Evolutionary conservation across 768 basidiomycete genomes (phyloP).

Genomic region (Auricularia cornea): DNA sequence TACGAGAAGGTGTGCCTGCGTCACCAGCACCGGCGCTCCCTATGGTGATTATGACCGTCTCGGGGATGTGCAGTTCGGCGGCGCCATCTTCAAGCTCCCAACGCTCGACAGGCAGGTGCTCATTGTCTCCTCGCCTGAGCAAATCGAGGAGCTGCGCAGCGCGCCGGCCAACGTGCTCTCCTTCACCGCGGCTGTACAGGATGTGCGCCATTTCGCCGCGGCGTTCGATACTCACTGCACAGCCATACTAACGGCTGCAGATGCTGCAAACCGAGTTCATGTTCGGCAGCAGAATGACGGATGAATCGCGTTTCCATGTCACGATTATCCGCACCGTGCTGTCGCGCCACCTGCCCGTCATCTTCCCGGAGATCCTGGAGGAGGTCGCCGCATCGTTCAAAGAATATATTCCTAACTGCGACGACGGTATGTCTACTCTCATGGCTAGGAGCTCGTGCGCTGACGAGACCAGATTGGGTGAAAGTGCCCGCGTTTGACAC

Average conservation of each 20-base stretch:
- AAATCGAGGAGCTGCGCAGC: not conserved
- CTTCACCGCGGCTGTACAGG: not conserved
- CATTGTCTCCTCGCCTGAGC: not conserved
- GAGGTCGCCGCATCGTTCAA: constrained; percentile 2
- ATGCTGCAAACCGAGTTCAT: not conserved
- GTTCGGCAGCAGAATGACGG: not conserved
- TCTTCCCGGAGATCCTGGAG: constrained; percentile 8
- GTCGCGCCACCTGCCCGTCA: not conserved
- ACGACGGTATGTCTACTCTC: not conserved
- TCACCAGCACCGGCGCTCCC: not conserved
- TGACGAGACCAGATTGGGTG: constrained; percentile 23
- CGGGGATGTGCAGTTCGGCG: not conserved
- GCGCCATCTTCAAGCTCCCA: not conserved
- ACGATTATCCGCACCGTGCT: not conserved
- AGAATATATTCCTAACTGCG: not conserved
- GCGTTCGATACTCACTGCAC: not conserved
- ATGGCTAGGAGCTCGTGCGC: not conserved
- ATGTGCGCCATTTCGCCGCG: not conserved
- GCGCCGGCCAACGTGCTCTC: not conserved
- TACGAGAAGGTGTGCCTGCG: not conserved
- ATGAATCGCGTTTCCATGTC: not conserved
- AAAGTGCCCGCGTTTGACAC: constrained; percentile 18
- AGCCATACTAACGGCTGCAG: not conserved
- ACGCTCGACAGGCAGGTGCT: not conserved
- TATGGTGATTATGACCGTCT: not conserved